Evolutionary conservation across 1,284 basidiomycete species (phyloP).

Genomic region (Xanthoconium separans): DNA sequence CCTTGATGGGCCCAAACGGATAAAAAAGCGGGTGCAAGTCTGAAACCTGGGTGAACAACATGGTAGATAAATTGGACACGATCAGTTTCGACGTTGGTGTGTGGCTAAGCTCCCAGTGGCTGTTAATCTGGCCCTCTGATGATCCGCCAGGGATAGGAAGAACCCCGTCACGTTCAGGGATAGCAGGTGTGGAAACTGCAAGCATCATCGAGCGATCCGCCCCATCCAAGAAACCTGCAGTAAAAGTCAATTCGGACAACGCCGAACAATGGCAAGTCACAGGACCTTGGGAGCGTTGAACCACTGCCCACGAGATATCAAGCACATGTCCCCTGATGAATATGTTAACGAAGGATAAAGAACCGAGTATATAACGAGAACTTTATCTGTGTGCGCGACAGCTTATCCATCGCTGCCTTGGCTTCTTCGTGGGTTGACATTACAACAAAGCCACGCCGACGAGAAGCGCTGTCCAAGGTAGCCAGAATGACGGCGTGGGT

Average conservation of each 20-base stretch:
- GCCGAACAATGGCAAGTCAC: background rate
- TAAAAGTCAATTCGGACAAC: constrained; percentile 4
- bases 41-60: constrained; percentile 63
- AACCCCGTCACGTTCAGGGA: constrained; percentile 28
- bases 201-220: constrained; percentile 68
- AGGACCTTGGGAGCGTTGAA: constrained; percentile 74
- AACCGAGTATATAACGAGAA: constrained; percentile 2
- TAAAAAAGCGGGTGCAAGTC: constrained; percentile 71
- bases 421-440: constrained; percentile 73
- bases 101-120: constrained; percentile 34
- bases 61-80: constrained; percentile 61
- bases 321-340: constrained; percentile 58
- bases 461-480: constrained; percentile 76
- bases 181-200: constrained; percentile 41
- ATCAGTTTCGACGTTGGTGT: constrained; percentile 53
- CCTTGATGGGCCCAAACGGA: constrained; percentile 68
- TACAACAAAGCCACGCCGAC: constrained; percentile 75
- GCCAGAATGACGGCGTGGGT: constrained; percentile 74
- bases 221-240: constrained; percentile 71
- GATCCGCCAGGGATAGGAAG: constrained; percentile 14
- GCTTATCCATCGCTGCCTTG: constrained; percentile 56
- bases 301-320: constrained; percentile 80
- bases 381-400: constrained; percentile 71
- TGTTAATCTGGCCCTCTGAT: constrained; percentile 9
- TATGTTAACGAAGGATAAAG: background rate